Base-by-base conservation (phyloP, 1,284 basidiomycete genomes). In the Ustilago cynodontis region DNA sequence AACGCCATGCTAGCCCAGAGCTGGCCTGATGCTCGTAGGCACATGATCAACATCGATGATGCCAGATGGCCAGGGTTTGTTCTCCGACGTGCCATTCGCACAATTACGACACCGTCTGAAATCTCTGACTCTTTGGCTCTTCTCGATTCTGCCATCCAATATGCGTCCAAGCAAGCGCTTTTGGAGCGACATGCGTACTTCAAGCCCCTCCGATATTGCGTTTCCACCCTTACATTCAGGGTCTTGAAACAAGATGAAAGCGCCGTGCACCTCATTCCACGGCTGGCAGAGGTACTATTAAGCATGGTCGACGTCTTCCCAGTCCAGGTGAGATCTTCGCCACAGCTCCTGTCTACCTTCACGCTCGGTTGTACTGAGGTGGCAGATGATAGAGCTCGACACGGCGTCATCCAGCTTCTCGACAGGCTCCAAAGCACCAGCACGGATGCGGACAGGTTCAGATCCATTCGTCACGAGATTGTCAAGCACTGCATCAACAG, bases 61-160 rank as follows among this genome's bases (percentile, higher is more conserved):
- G 29, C 24, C 8, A 47, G 18, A 13, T 76, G 73, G 73, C 73
- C 73, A 5, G 16, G 55, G 3, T 50, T 56, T 16, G 45, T 76
- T 5, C 68, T 76, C 0, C 31, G n/a, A 14, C 64, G 57, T 13
- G 52, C 64, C 16, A 49, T 68, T 22, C 14, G 26, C 2, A 61
- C 24, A 1, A 65, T 76, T 11, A 33, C 28, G 13, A 71, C 73
- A 8, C 59, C 64, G 1, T 65, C 64, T 29, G 73, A 76, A 20
- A 45, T 66, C 14, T 71, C 67, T 1, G 73, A 76, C 28, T 56
- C 73, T 14, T 37, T 76, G 41, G 73, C 73, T 3, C 41, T 75
- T 13, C 43, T 75, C 0, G 45, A 50, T 9, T 41, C 41, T 3
- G 26, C 49, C 13, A 41, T 64, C 9, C 29, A 53, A 9, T n/a